Evolutionary conservation across 805 yeast genomes (phyloP).

Genomic region (Ogataea pini): DNA sequence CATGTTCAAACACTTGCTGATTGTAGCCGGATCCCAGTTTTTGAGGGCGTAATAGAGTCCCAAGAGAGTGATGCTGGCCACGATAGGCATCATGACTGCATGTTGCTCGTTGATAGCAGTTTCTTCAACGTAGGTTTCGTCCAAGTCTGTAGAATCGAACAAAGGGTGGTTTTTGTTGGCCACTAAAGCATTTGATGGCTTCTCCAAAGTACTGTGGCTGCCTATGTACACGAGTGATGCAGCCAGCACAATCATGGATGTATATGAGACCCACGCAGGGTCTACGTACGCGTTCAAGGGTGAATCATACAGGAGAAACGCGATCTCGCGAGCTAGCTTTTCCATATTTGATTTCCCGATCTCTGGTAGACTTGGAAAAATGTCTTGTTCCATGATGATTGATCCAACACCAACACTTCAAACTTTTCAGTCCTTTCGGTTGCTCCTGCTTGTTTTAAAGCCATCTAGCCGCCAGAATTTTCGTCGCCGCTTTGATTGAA

Average conservation of each 20-base stretch:
- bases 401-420: no score
- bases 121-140: constrained; percentile 21
- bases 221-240: constrained; percentile 37
- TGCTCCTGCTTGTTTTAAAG: constrained; percentile 5
- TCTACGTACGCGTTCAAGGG: constrained; percentile 16
- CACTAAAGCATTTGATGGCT: constrained; percentile 32
- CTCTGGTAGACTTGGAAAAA: not conserved
- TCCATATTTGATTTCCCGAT: not conserved
- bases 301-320: constrained; percentile 25
- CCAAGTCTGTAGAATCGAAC: constrained; percentile 45
- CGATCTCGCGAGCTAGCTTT: constrained; percentile 15
- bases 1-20: constrained; percentile 37
- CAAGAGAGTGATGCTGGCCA: constrained; percentile 41
- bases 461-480: constrained; percentile 7
- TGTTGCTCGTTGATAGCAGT: constrained; percentile 27
- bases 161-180: constrained; percentile 40
- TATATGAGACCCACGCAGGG: constrained; percentile 21
- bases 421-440: not conserved
- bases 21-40: constrained; percentile 32
- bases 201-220: constrained; percentile 35
- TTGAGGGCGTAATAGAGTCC: constrained; percentile 41
- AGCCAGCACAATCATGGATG: constrained; percentile 24
- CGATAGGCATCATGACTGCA: constrained; percentile 46
- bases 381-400: not conserved
- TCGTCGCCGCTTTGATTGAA: not conserved